Evolutionary conservation across 768 basidiomycete species (phyloP).

Genomic region (Dictyophora rubrovolvata): DNA sequence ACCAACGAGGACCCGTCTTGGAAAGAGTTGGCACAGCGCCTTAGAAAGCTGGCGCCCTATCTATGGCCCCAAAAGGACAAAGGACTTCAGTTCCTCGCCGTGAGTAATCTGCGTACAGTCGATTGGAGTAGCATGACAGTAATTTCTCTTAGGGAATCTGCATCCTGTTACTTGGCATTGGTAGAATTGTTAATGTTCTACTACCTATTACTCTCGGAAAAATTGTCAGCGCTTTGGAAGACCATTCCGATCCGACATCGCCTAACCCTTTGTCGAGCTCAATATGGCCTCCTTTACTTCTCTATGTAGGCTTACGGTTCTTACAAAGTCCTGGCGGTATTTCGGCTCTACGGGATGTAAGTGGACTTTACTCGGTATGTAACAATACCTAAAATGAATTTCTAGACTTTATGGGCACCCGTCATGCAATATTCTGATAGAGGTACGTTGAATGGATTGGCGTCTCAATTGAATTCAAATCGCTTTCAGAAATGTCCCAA

Average conservation of each 20-base stretch:
- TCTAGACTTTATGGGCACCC: conserved; percentile 67
- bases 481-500: conserved; percentile 62
- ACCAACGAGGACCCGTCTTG: conserved; percentile 46
- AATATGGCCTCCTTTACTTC: conserved; percentile 60
- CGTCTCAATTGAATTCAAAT: background rate
- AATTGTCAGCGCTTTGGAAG: conserved; percentile 48
- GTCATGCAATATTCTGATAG: conserved; percentile 85
- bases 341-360: conserved; percentile 50
- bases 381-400: conserved; percentile 13
- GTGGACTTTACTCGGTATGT: conserved; percentile 15
- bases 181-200: conserved; percentile 65
- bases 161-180: conserved; percentile 56
- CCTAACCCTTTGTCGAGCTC: conserved; percentile 22
- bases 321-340: conserved; percentile 72
- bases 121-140: background rate
- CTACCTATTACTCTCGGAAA: conserved; percentile 63
- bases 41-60: conserved; percentile 62
- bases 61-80: conserved; percentile 70
- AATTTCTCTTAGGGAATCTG: conserved; percentile 43
- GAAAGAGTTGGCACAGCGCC: conserved; percentile 54
- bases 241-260: conserved; percentile 19
- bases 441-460: conserved; percentile 26
- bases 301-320: conserved; percentile 62
- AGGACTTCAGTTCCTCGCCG: conserved; percentile 60
- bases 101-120: conserved; percentile 24